Percentiles rank a stretch among this genome's conserved stretches.
phyloP scores from a whole-genome alignment of 306 rosid genomes.

The Castanea sativa region DNA sequence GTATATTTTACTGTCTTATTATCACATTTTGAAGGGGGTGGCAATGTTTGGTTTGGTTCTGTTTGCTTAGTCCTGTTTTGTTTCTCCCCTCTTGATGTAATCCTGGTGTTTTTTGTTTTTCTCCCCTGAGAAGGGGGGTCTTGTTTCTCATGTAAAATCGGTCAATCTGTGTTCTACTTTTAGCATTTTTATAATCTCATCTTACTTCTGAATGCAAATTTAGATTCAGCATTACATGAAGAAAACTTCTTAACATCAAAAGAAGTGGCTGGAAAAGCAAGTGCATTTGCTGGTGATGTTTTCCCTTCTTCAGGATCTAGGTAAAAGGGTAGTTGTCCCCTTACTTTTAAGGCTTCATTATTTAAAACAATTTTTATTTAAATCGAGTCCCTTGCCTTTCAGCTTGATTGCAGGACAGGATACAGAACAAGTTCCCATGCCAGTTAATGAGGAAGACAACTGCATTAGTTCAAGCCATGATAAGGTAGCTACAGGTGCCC shows the following conservation, averaged over 20 bases:
- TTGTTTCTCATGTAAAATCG: neutral
- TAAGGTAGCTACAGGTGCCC: conserved; percentile 24
- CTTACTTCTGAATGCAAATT: conserved; percentile 30
- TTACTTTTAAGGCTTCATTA: neutral
- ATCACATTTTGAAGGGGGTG: neutral
- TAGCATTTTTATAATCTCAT: conserved; percentile 8
- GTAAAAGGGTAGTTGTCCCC: conserved; percentile 32
- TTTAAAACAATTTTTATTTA: neutral
- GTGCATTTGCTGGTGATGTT: conserved; percentile 47
- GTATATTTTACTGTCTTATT: neutral
- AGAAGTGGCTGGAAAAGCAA: conserved; percentile 38
- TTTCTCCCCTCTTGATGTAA: neutral
- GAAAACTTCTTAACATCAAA: conserved; percentile 28
- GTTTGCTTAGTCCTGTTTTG: neutral
- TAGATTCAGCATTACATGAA: conserved; percentile 38
- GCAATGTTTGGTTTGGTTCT: neutral
- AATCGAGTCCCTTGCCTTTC: conserved; percentile 33
- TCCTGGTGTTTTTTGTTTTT: neutral
- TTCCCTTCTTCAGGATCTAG: conserved; percentile 40
- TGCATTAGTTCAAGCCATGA: conserved; percentile 32
- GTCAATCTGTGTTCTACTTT: conserved; percentile 1
- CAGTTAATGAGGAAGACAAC: conserved; percentile 24
- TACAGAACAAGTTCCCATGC: conserved; percentile 30
- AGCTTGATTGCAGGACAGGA: conserved; percentile 41
- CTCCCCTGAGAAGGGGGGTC: neutral